Evolutionary conservation across 768 basidiomycete genomes (phyloP).

Genomic region (Termitomyces sp.): DNA sequence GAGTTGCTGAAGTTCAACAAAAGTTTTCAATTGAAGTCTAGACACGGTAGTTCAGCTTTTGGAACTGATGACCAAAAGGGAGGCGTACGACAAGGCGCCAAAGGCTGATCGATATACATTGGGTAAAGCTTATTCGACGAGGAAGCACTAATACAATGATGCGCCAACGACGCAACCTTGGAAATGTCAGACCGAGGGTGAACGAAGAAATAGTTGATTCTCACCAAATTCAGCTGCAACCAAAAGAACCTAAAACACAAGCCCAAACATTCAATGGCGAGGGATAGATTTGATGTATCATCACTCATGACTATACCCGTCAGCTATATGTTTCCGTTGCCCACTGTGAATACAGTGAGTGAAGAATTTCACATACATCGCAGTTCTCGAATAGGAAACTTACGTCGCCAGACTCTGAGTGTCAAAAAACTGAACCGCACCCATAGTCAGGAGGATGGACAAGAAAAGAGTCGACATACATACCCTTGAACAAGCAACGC

Average conservation of each 20-base stretch:
- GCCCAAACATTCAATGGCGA: background rate
- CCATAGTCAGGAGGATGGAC: background rate
- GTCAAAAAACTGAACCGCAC: constrained; percentile 36
- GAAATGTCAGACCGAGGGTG: background rate
- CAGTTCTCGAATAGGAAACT: constrained; percentile 12
- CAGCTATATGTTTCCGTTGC: constrained; percentile 33
- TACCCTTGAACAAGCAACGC: constrained; percentile 47
- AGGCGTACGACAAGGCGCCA: constrained; percentile 28
- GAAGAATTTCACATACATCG: constrained; percentile 1
- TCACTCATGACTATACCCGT: constrained; percentile 29
- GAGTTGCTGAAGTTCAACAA: constrained; percentile 28
- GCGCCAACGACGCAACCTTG: constrained; percentile 28
- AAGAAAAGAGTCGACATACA: background rate
- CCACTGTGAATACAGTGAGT: constrained; percentile 27
- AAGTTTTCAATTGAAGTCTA: constrained; percentile 30
- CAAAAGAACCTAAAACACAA: constrained; percentile 20
- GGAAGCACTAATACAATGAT: background rate
- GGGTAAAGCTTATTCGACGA: background rate
- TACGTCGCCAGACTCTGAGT: constrained; percentile 41
- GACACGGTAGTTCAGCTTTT: background rate
- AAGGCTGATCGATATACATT: constrained; percentile 23
- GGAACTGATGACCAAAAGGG: background rate
- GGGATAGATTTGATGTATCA: background rate
- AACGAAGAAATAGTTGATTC: background rate
- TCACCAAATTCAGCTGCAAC: constrained; percentile 40